These are phyloP conservation scores for Candida tibetensis DNA, from an alignment of 805 yeast genomes.

Conservation along the genomic window DNA sequence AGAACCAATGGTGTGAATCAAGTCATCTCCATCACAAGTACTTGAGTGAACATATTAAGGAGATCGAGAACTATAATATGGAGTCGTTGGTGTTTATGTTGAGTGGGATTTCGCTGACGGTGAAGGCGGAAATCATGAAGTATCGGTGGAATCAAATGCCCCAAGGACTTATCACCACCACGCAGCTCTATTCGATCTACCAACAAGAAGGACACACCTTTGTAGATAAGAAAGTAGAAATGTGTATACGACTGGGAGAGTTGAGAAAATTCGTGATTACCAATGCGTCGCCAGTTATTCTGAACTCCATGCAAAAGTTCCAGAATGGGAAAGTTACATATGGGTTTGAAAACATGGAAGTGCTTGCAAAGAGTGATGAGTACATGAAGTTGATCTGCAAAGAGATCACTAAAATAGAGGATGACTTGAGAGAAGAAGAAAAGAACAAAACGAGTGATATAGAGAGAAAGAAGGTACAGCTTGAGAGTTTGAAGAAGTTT, in stretches of 20 bases:
- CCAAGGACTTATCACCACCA: conserved; percentile 37
- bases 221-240: conserved; percentile 47
- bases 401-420: conserved; percentile 8
- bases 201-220: conserved; percentile 44
- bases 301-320: conserved; percentile 29
- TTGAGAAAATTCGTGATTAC: conserved; percentile 41
- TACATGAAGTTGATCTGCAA: conserved; percentile 21
- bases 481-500: conserved; percentile 21
- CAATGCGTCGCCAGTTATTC: conserved; percentile 45
- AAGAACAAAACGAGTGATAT: conserved; percentile 2
- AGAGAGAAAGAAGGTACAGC: conserved; percentile 9
- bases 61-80: conserved; percentile 6
- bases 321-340: conserved; percentile 38
- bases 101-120: conserved; percentile 30
- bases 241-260: conserved; percentile 32
- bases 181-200: conserved; percentile 50
- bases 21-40: conserved; percentile 25
- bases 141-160: conserved; percentile 37
- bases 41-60: conserved; percentile 13
- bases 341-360: conserved; percentile 43
- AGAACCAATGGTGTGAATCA: conserved; percentile 40
- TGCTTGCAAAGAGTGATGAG: conserved; percentile 25
- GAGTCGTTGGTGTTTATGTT: conserved; percentile 34
- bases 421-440: conserved; percentile 1
- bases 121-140: conserved; percentile 36